Evolutionary conservation across 2,329 filamentous ascomycete species (phyloP), one percentile per base, ranked within the genome.

Genomic region (Fusarium sp.): DNA sequence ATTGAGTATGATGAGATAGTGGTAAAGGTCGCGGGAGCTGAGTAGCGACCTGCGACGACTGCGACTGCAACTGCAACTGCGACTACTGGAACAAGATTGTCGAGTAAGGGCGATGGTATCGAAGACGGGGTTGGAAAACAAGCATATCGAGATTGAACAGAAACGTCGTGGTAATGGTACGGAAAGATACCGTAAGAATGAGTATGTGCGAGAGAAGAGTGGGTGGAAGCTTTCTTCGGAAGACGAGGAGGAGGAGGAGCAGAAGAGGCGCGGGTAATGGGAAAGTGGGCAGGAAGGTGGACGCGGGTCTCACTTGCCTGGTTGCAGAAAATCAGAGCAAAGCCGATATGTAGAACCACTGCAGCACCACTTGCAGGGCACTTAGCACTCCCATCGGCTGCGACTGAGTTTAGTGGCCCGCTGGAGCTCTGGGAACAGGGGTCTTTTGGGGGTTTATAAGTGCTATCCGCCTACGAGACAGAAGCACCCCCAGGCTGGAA

Each of bases 201-300:
- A 51, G 63, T 51, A 63, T 68, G 56, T 54, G 58, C 41, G 49
- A 48, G 62, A 70, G 62, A 62, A 67, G 75, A 78, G 74, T 71
- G 62, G 66, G 74, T 71, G 73, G 73, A 68, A 75, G 70, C 70
- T 73, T 64, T 69, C 53, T 64, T 60, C 44, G 56, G 60, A 62
- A 58, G 47, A 71, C 43, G 65, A 57, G 59, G 62, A 59, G 44
- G 60, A 22, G 22, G 22, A 67, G 46, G 61, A 67, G 51, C 32
- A 45, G 58, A 56, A 44, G 57, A 62, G 44, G 60, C 39, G 53
- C 56, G 43, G 35, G 61, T 23, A 50, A 50, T 62, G 62, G 66
- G 62, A 67, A 64, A 67, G 67, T 70, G 59, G 37, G 62, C 53
- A 56, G 66, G 66, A 69, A 70, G 63, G 67, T 67, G 67, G 67